Evolutionary conservation across 352 stramenopile genomes (phyloP).

Genomic region (Proteromonas lacertae): DNA sequence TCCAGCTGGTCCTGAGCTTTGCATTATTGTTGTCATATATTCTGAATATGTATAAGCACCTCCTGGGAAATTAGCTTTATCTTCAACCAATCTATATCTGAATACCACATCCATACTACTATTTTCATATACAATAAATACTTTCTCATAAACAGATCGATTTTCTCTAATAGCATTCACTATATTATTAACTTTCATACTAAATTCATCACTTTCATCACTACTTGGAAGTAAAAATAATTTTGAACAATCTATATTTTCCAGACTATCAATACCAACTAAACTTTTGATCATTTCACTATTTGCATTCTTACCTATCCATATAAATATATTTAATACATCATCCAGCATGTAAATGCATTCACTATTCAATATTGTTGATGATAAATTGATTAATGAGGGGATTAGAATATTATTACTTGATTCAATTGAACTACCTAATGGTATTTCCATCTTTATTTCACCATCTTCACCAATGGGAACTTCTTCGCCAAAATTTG

Average conservation of each 20-base stretch:
- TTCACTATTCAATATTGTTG: constrained; percentile 52
- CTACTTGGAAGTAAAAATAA: constrained; percentile 1
- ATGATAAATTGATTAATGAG: constrained; percentile 58
- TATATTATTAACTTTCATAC: constrained; percentile 7
- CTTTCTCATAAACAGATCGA: constrained; percentile 7
- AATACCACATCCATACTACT: constrained; percentile 54
- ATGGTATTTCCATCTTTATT: constrained; percentile 12
- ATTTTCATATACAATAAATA: constrained; percentile 66
- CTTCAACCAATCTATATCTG: constrained; percentile 85
- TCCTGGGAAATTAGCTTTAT: constrained; percentile 75
- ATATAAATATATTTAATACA: constrained; percentile 67
- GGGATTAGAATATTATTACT: constrained; percentile 36
- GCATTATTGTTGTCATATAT: no score
- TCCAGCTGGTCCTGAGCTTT: no score
- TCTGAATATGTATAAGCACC: constrained; percentile 86
- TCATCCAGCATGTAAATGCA: constrained; percentile 88
- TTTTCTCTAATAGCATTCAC: constrained; percentile 7
- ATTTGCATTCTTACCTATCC: constrained; percentile 56
- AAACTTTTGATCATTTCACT: constrained; percentile 42
- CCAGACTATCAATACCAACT: constrained; percentile 64
- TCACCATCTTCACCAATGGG: no score
- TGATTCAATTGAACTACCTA: constrained; percentile 21
- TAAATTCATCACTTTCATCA: constrained; percentile 5
- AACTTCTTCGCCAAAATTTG: no score
- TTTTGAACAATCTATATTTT: constrained; percentile 50